Evolutionary conservation across 257 asterid species (phyloP), one percentile per base, ranked within the genome.

Genomic region (Jasminum sambac): DNA sequence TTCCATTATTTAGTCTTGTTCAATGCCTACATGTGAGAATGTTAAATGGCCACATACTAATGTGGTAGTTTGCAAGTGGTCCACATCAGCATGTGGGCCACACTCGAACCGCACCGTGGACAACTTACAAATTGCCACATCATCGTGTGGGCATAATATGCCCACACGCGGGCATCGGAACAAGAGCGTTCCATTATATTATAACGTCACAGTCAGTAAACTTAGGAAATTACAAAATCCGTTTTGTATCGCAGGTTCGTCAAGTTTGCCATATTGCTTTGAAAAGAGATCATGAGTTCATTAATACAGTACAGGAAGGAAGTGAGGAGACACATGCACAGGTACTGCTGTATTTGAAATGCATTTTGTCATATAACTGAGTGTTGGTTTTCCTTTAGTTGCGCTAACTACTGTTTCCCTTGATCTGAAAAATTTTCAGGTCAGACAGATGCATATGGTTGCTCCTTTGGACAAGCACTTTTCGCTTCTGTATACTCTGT

Each of bases 301-400:
- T 95, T 70, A 95, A 95, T 83, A 89, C 99, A 4, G 99, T 91
- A 38, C 63, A 82, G 67, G 98, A 95, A 79, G 99, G 99, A 77
- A 85, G 95, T 61, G 98, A 91, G 81, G 99, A 95, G 85, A 95
- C 99, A 9, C 98, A 95, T 78, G 60, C 96, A 64, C 95, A 93
- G 89, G 98, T 85, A 68, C 63, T 23, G 74, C 44, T 73, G 24
- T 10, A 16, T 38, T 34, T 71, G 61, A 50, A 58, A 65, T 11
- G 10, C 52, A 36, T 11, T 40, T 41, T 34, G 57, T 30, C 0
- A 21, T 69, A 52, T 63, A 60, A 42, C 14, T 38, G 5, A 63
- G 23, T 75, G 19, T 36, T 46, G 43, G 52, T 63, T 62, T 24
- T 24, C n/a, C n/a, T 34, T 26, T 39, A 11, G 74, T 36, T 55